Evolutionary conservation across 1,284 basidiomycete species (phyloP).

Genomic region (Earliella scabrosa): DNA sequence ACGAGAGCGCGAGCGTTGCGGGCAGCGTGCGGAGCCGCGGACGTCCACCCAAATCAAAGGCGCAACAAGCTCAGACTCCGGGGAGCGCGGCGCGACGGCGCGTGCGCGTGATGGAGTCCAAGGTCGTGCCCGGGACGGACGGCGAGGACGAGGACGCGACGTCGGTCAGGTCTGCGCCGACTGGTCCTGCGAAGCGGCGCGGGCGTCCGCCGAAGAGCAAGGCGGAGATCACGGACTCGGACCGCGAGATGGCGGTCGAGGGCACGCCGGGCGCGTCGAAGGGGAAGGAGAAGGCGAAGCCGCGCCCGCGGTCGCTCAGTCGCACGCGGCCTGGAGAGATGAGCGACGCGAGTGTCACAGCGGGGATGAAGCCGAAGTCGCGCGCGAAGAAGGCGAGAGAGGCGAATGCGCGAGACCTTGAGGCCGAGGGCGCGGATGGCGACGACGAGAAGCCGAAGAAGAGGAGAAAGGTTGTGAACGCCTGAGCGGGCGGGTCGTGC

Average conservation of each 20-base stretch:
- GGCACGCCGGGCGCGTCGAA: constrained; percentile 3
- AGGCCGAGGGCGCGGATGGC: constrained; percentile 13
- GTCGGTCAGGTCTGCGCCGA: constrained; percentile 20
- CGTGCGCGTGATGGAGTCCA: constrained; percentile 22
- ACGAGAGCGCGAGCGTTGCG: constrained; percentile 27
- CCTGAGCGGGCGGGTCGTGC: background rate
- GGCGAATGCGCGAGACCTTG: constrained; percentile 16
- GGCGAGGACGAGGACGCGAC: constrained; percentile 26
- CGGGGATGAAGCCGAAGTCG: constrained; percentile 22
- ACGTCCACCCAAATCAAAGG: constrained; percentile 24
- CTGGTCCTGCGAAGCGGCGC: constrained; percentile 27
- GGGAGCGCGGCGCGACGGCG: constrained; percentile 25
- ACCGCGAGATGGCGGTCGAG: constrained; percentile 27
- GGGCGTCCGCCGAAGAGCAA: constrained; percentile 33
- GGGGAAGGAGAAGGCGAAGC: constrained; percentile 23
- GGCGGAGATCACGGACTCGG: constrained; percentile 25
- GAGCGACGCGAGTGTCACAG: constrained; percentile 15
- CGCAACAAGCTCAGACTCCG: constrained; percentile 7
- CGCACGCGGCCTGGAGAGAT: constrained; percentile 20
- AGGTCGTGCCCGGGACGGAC: constrained; percentile 20
- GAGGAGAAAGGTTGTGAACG: constrained; percentile 24
- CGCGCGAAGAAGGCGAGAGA: constrained; percentile 22
- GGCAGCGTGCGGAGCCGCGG: constrained; percentile 27
- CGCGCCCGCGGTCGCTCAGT: constrained; percentile 27
- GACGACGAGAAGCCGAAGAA: constrained; percentile 32